Base-by-base conservation (phyloP, 108 stramenopile genomes). In the Pseudonitzschia delicatissima region DNA sequence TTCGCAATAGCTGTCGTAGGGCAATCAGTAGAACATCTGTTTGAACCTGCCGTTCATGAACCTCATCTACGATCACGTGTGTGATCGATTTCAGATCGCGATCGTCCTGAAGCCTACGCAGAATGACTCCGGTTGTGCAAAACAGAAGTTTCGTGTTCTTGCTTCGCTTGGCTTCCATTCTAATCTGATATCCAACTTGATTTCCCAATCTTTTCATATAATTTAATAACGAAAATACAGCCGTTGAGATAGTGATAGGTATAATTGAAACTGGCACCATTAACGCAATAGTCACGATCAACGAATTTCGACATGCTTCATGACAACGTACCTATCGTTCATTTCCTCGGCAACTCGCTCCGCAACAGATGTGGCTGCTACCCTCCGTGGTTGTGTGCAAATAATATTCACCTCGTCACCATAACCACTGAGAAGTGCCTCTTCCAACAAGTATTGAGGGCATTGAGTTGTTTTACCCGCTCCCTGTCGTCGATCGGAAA, bases 51-150 rank as follows among this genome's bases (percentile, higher is more conserved):
- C 83, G 62, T 74, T 84, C 99, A 70, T 99, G 97, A 25, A 98
- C 96, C 70, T 99, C 99, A 66, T 99, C 99, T 0, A 99, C 92
- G 18, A 97, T 50, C 13, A 98, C 73, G 66, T 97, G 96, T 6
- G 96, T 90, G 6, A 99, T 68, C 13, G 79, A 87, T 36, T 33
- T 37, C 58, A 97, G 83, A 64, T 80, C 68, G 20, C 72, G 68
- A 76, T 96, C 96, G 17, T 96, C 96, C 67, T 97, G 93, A 45
- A 97, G 87, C 34, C 95, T 76, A 9, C 96, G 90, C 29, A 98
- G 64, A 1, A 97, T 66, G 37, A 99, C 77, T 4, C 97, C 97
- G 1, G 97, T 99, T 3, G 98, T 99, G 74, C 96, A 97, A 73
- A 96, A 98, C 8, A 96, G 69, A 18, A 98, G 81, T 42, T 82